Conservation (phyloP, 2,329 filamentous ascomycete species). For the Dactylonectria estremocensis region DNA sequence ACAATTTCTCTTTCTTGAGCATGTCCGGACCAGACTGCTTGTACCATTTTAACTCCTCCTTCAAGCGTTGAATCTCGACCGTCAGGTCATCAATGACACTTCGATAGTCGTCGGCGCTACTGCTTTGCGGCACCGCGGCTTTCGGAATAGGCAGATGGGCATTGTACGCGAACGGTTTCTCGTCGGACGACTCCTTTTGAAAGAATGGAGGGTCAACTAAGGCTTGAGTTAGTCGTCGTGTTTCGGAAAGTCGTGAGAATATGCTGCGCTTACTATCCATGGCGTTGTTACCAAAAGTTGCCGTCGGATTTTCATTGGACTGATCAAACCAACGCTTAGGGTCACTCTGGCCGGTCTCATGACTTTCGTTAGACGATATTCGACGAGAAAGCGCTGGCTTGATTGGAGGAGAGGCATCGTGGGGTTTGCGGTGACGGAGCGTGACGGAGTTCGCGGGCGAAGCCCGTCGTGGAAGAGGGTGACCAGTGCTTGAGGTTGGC, state of each 20-base stretch:
- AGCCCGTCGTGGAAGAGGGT: constrained; percentile 61
- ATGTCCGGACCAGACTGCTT: constrained; percentile 77
- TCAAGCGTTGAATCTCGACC: constrained; percentile 85
- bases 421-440: constrained; percentile 62
- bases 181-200: constrained; percentile 67
- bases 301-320: constrained; percentile 66
- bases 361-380: constrained; percentile 66
- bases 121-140: constrained; percentile 62
- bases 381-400: constrained; percentile 49
- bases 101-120: constrained; percentile 81
- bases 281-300: constrained; percentile 56
- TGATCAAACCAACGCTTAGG: constrained; percentile 69
- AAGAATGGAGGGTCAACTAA: constrained; percentile 70
- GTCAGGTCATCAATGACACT: constrained; percentile 92
- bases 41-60: constrained; percentile 79
- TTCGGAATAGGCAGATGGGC: constrained; percentile 47
- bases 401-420: constrained; percentile 57
- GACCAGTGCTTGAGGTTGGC: constrained; percentile 50
- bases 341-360: constrained; percentile 65
- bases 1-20: constrained; percentile 82
- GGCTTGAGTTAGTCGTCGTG: constrained; percentile 16
- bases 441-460: constrained; percentile 65
- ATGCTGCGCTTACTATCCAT: constrained; percentile 63
- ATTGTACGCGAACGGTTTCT: constrained; percentile 47
- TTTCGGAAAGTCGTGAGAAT: neutral